Conservation (phyloP, 305 asterid species). For the Fraxinus nigra region DNA sequence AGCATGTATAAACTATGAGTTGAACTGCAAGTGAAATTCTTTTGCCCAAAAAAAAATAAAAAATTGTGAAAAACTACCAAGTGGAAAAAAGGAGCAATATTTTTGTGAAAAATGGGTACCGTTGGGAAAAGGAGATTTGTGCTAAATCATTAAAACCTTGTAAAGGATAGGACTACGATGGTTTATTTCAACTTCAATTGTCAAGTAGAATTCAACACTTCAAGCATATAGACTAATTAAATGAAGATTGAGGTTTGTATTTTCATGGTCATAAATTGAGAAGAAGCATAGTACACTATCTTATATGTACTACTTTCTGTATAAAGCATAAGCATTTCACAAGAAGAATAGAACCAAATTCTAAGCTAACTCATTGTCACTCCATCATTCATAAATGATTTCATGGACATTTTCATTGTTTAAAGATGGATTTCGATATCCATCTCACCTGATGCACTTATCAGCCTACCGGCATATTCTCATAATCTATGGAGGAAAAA, state of each 20-base stretch:
- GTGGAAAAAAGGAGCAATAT: not conserved
- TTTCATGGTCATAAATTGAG: too few relatives aligned
- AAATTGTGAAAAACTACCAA: too few relatives aligned
- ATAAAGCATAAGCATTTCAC: too few relatives aligned
- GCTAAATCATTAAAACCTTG: not conserved
- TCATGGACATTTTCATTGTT: not conserved
- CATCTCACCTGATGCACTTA: not conserved
- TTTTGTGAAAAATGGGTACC: not conserved
- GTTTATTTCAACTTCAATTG: not conserved
- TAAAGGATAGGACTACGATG: not conserved
- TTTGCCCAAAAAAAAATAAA: too few relatives aligned
- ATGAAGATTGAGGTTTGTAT: not conserved
- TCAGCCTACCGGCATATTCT: not conserved
- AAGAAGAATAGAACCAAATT: not conserved
- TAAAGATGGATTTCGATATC: not conserved
- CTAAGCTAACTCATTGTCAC: not conserved
- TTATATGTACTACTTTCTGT: too few relatives aligned
- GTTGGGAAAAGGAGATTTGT: not conserved
- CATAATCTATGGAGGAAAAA: not conserved
- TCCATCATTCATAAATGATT: not conserved
- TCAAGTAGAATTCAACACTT: not conserved
- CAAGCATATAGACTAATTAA: not conserved
- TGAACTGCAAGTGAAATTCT: too few relatives aligned
- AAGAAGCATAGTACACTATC: too few relatives aligned
- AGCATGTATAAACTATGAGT: too few relatives aligned